Conservation (phyloP, 2,329 filamentous ascomycete genomes). For the Epichloe sp. region DNA sequence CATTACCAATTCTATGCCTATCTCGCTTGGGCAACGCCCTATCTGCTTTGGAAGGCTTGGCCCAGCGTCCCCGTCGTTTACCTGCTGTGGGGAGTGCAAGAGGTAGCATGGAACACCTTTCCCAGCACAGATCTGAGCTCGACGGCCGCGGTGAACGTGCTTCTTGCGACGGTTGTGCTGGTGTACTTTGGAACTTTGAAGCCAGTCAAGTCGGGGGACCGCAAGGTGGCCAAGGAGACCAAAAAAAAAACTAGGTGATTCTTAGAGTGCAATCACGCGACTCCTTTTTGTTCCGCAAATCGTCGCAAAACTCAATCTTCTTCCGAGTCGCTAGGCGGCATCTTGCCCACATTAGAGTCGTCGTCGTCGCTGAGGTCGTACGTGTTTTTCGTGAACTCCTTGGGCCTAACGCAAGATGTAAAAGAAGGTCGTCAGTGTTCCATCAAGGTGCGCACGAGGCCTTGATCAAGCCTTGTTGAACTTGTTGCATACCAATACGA, state of each 20-base stretch:
- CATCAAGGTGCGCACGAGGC: not conserved
- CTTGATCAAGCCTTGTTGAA: too few relatives aligned
- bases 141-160: slow-evolving; percentile 51
- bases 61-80: slow-evolving; percentile 55
- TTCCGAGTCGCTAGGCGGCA: slow-evolving; percentile 73
- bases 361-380: slow-evolving; percentile 55
- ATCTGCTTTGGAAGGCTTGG: slow-evolving; percentile 69
- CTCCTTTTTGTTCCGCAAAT: not conserved
- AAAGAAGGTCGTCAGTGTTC: slow-evolving; percentile 8
- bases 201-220: not conserved
- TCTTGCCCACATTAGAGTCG: slow-evolving; percentile 67
- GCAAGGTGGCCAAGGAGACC: slow-evolving; percentile 13
- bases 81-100: slow-evolving; percentile 62
- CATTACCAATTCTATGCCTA: slow-evolving; percentile 96
- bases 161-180: slow-evolving; percentile 53
- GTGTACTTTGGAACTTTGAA: slow-evolving; percentile 44
- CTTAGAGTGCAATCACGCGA: not conserved
- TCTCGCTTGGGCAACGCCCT: slow-evolving; percentile 79
- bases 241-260: slow-evolving; percentile 16
- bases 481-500: slow-evolving; percentile 56
- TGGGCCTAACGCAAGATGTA: slow-evolving; percentile 43
- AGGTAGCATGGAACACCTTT: slow-evolving; percentile 90
- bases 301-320: slow-evolving; percentile 36
- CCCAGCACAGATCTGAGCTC: slow-evolving; percentile 56
- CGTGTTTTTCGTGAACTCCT: slow-evolving; percentile 58